Evolutionary conservation across 495 filamentous ascomycete genomes (phyloP), one percentile per base, ranked within the genome.

Genomic region (Pyronema omphalodes): DNA sequence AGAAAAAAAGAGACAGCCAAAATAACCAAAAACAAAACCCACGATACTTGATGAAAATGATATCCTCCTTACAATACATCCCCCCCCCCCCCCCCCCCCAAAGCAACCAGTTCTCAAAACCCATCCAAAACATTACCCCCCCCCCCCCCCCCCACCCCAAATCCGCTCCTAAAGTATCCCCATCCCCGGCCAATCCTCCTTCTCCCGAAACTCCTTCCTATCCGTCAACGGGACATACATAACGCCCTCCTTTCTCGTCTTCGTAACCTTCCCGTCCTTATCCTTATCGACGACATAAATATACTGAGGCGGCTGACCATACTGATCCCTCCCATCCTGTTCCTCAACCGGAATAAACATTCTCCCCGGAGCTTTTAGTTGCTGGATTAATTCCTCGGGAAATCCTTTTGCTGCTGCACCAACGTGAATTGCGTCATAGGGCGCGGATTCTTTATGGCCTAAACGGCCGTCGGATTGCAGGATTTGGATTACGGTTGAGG

Each of bases 221-320:
- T 96, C 89, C 35, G 88, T 94, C 70, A 98, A 68, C 23, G 93
- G 91, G 54, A 98, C 93, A 71, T 96, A 98, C 63, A 81, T 71
- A 51, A 99, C 91, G 39, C 81, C 84, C 69, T 83, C 86, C 53
- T 81, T 60, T 71, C 78, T 87, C 71, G 82, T 75, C 72, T 74
- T 85, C 56, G 67, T 73, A 17, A 99, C 76, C 7, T 70, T 72
- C 39, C 93, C 91, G 55, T 86, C 73, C 60, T 71, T 74, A 64
- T 82, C 82, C 71, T 96, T 96, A 67, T 94, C 85, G 47, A 95
- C 81, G 3, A 84, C 74, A 80, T 83, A 99, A 36, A 99, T 84
- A 68, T 84, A 78, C 71, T 99, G 91, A 12, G 60, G 53, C 33
- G 62, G 64, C 36, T 11, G 19, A 2, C 23, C 5, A 2, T 29